Conservation (phyloP, 257 asterid genomes). For the Rhazya stricta region DNA sequence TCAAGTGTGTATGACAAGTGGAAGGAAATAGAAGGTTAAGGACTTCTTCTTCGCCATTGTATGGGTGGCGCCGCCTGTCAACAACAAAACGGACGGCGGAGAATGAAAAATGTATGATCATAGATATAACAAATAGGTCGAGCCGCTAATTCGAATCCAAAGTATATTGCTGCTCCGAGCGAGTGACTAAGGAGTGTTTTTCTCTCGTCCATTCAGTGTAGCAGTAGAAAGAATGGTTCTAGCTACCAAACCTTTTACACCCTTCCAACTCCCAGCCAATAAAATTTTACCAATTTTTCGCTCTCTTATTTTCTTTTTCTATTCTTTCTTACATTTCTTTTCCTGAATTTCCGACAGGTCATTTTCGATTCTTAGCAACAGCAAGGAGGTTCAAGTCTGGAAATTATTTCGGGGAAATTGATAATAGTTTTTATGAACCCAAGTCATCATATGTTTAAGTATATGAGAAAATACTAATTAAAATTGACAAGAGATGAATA, state of each 20-base stretch:
- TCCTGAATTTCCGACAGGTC: background rate
- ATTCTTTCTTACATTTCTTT: background rate
- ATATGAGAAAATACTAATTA: background rate
- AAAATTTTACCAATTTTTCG: slow-evolving; percentile 13
- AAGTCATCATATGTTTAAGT: too few relatives aligned
- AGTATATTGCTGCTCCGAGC: slow-evolving; percentile 3
- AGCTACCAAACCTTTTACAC: slow-evolving; percentile 20
- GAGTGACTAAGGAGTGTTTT: slow-evolving; percentile 49
- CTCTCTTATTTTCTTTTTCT: background rate
- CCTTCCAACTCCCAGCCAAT: slow-evolving; percentile 27
- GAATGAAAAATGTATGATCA: slow-evolving; percentile 13
- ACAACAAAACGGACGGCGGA: slow-evolving; percentile 28
- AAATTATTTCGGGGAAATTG: too few relatives aligned
- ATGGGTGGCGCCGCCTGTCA: slow-evolving; percentile 50
- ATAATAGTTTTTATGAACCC: too few relatives aligned
- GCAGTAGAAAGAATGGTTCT: slow-evolving; percentile 21
- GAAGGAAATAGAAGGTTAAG: slow-evolving; percentile 35
- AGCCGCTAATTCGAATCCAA: background rate
- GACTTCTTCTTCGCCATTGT: slow-evolving; percentile 35
- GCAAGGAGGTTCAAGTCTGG: too few relatives aligned
- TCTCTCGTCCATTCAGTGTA: slow-evolving; percentile 48
- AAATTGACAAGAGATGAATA: slow-evolving; percentile 5
- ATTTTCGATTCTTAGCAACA: too few relatives aligned
- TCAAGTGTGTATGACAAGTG: slow-evolving; percentile 57
- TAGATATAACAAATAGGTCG: background rate